phyloP scores from a whole-genome alignment of 169 alveolate genomes.

The Gregarina niphandrodes region DNA sequence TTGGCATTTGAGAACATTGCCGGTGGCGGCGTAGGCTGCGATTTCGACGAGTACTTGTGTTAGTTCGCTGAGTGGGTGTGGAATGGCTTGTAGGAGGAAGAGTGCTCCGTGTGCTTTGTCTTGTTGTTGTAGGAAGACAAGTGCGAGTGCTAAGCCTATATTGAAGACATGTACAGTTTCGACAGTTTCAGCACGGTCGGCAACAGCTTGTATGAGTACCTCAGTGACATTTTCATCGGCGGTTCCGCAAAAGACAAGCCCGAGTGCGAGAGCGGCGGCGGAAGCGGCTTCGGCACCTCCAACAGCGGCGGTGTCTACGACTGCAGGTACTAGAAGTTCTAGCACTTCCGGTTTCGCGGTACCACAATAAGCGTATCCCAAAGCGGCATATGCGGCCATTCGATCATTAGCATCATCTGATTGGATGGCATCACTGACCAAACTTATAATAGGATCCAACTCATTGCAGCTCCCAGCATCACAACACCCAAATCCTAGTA shows the following conservation, averaged over 20 bases:
- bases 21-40: slow-evolving; percentile 70
- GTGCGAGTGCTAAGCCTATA: neutral
- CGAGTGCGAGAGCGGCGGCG: slow-evolving; percentile 79
- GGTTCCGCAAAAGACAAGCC: slow-evolving; percentile 80
- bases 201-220: slow-evolving; percentile 59
- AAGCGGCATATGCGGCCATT: slow-evolving; percentile 78
- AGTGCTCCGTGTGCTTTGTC: neutral
- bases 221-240: slow-evolving; percentile 74
- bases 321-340: slow-evolving; percentile 54
- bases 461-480: slow-evolving; percentile 19
- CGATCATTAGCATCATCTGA: slow-evolving; percentile 18
- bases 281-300: slow-evolving; percentile 70
- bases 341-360: slow-evolving; percentile 67
- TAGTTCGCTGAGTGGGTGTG: neutral
- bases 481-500: slow-evolving; percentile 56
- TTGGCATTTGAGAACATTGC: slow-evolving; percentile 74
- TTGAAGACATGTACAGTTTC: neutral
- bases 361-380: slow-evolving; percentile 93
- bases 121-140: neutral
- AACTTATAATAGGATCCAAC: slow-evolving; percentile 28
- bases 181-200: slow-evolving; percentile 36
- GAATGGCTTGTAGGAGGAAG: neutral
- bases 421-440: slow-evolving; percentile 22
- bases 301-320: slow-evolving; percentile 52
- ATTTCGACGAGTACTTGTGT: neutral